Evolutionary conservation across 306 rosid species (phyloP).

Genomic region (Glycyrrhiza uralensis): DNA sequence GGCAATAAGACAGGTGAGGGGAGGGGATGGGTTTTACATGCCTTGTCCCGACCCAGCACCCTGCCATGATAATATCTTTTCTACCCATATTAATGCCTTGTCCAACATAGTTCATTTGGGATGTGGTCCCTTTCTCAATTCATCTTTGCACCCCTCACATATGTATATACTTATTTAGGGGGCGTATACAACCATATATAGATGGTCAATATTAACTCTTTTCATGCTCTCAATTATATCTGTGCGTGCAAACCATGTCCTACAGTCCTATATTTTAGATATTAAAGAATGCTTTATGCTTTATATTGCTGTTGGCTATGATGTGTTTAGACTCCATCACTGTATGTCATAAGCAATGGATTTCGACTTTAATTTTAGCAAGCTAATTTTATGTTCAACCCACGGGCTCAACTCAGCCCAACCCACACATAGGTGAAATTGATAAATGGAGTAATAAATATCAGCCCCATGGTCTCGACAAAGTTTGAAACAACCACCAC

Average conservation of each 20-base stretch:
- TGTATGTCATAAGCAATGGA: background rate
- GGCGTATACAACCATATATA: background rate
- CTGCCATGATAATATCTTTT: background rate
- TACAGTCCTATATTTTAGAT: background rate
- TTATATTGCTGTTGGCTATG: background rate
- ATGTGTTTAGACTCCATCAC: background rate
- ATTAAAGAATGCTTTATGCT: background rate
- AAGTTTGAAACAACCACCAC: constrained; percentile 14
- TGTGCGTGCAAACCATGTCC: no score
- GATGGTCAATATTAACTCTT: background rate
- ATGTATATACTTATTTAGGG: no score
- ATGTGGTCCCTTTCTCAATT: background rate
- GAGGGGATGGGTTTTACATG: background rate
- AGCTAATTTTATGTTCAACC: background rate
- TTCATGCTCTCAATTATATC: background rate
- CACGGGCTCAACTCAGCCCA: background rate
- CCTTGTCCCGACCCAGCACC: background rate
- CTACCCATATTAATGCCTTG: background rate
- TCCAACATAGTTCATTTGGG: background rate
- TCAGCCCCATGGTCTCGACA: background rate
- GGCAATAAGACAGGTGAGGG: background rate
- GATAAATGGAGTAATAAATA: background rate
- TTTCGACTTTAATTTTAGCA: background rate
- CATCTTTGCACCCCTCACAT: background rate
- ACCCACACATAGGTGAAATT: background rate